Base-by-base conservation (phyloP, 345 rosid species). In the Ceriops decandra region DNA sequence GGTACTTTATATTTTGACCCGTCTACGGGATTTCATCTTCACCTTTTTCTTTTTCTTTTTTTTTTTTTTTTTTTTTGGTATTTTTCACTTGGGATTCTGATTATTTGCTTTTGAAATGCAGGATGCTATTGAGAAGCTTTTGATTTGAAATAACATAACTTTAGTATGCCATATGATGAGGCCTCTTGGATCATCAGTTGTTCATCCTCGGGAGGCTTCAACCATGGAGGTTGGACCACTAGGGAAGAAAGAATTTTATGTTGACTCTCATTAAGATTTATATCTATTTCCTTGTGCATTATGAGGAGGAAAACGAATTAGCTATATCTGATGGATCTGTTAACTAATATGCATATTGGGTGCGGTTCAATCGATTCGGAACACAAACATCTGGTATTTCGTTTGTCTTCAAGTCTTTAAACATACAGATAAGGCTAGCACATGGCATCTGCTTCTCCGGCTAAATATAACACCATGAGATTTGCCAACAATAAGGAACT, bases 71-170 rank as follows among this genome's bases (percentile, higher is more conserved):
- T 35, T 0, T 2, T 19, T 32, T 49, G 22, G 31, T 0, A 1
- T 57, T 57, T 1, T 22, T 2, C 17, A 16, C 72, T 9, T 11
- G 63, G 32, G 38, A 46, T 49, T 24, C 35, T 60, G 26, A 5
- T 17, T 24, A 31, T 60, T 15, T 20, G 6, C 30, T 32, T 53
- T 21, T 15, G 6, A 20, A 70, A 62, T 84, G 85, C 86, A 93
- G 97, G 96, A 90, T 83, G 98, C 98, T 28, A 91, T 95, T 51
- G 99, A 95, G 80, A 95, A 91, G 87, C 93, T 95, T 31, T 81
- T 91, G 72, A 91, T 93, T 80, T 91, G 78, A 76, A 64, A 6
- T 68, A 35, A 24, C n/a, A 38, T 5, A 46, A 68, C 63, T 8
- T 5, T 63, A 15, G 66, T 58, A 56, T 73, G 87, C 88, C 91